These are phyloP conservation scores for Acanthamoeba lenticulata DNA, from an alignment of 208 protist species.

Conservation along the genomic window DNA sequence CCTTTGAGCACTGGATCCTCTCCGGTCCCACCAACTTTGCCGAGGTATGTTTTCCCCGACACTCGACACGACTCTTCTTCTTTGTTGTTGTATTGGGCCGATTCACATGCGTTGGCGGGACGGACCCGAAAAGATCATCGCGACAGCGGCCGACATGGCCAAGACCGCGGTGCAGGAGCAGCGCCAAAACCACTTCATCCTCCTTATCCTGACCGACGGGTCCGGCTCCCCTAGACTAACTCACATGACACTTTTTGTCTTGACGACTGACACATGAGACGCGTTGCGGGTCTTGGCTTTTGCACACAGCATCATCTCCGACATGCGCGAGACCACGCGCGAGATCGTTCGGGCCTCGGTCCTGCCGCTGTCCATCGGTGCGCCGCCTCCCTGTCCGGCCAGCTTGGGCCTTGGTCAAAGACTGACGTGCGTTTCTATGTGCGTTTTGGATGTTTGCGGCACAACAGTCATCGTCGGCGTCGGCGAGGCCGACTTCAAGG, in stretches of 20 bases:
- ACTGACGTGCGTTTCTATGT: not conserved
- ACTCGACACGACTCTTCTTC: not conserved
- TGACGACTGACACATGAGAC: no score
- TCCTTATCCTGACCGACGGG: constrained; percentile 58
- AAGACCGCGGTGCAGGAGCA: not conserved
- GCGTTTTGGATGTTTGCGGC: not conserved
- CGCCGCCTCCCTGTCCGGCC: not conserved
- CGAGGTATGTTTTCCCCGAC: not conserved
- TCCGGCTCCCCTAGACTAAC: not conserved
- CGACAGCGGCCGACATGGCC: not conserved
- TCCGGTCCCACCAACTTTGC: constrained; percentile 68
- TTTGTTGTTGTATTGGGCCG: not conserved
- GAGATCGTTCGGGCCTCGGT: constrained; percentile 62
- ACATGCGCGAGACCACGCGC: constrained; percentile 67
- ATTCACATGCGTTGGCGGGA: no score
- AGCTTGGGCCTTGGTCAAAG: not conserved
- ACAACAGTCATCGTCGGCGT: constrained; percentile 70
- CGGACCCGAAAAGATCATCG: no score
- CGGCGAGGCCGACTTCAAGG: constrained; percentile 70
- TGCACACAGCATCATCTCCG: constrained; percentile 67
- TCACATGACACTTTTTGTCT: no score
- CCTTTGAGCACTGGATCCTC: constrained; percentile 60
- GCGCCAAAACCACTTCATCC: constrained; percentile 18
- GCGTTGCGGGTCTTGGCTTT: no score
- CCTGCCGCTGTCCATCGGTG: constrained; percentile 66